Evolutionary conservation across 352 stramenopile species (phyloP).

Genomic region (Peronosclerospora sorghi): DNA sequence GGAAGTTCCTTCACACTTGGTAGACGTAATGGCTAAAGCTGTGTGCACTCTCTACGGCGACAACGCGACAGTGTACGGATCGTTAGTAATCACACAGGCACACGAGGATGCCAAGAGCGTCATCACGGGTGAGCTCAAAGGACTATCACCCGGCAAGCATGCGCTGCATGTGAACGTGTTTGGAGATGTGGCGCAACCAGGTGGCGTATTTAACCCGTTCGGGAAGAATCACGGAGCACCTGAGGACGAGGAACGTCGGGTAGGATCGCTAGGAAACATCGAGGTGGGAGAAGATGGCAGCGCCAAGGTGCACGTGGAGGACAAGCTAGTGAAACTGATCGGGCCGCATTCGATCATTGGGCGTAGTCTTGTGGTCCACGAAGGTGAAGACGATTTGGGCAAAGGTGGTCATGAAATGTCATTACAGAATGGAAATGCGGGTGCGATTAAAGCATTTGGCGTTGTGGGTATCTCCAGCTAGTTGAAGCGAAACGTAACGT

Average conservation of each 20-base stretch:
- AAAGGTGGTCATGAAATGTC: conserved; percentile 94
- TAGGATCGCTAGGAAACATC: conserved; percentile 91
- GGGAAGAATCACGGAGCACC: conserved; percentile 95
- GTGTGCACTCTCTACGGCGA: conserved; percentile 82
- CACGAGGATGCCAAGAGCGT: conserved; percentile 83
- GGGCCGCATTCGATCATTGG: conserved; percentile 97
- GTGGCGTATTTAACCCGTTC: conserved; percentile 96
- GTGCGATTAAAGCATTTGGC: conserved; percentile 84
- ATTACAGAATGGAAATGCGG: conserved; percentile 93
- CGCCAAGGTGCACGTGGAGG: conserved; percentile 88
- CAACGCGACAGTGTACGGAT: conserved; percentile 69
- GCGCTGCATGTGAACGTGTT: conserved; percentile 93
- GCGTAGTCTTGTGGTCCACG: conserved; percentile 91
- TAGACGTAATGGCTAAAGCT: conserved; percentile 60
- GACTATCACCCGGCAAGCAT: conserved; percentile 84
- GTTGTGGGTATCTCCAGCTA: conserved; percentile 89
- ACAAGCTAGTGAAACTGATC: conserved; percentile 95
- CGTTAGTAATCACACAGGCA: conserved; percentile 70
- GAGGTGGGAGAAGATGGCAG: conserved; percentile 80
- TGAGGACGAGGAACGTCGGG: conserved; percentile 92
- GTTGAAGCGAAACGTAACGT: background rate
- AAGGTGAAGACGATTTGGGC: conserved; percentile 93
- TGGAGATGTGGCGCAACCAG: conserved; percentile 88
- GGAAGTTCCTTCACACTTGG: background rate
- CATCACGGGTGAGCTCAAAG: conserved; percentile 77